Conservation (phyloP, 1,139 yeast genomes). For the Pichia sp. region DNA sequence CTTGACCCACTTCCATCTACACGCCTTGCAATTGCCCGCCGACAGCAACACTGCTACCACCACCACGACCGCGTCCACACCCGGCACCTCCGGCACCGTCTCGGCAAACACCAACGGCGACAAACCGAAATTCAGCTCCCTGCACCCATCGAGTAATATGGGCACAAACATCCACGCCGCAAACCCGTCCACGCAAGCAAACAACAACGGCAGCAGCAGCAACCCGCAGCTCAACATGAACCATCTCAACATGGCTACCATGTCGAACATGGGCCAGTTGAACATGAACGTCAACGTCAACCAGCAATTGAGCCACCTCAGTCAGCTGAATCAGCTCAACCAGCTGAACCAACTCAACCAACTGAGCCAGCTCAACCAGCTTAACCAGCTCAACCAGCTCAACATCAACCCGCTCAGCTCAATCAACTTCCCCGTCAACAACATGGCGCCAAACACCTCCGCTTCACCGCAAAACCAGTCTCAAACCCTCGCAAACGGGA, state of each 20-base stretch:
- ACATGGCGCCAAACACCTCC: neutral
- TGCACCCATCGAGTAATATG: neutral
- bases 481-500: neutral
- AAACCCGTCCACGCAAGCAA: neutral
- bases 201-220: neutral
- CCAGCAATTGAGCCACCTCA: conserved; percentile 5
- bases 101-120: neutral
- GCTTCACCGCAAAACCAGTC: neutral
- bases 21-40: neutral
- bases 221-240: neutral
- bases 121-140: neutral
- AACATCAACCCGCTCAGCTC: conserved; percentile 5
- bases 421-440: conserved; percentile 3
- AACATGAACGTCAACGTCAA: conserved; percentile 3
- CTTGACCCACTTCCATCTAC: conserved; percentile 2
- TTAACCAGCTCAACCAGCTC: neutral
- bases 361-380: conserved; percentile 1
- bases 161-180: neutral
- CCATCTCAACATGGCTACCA: neutral
- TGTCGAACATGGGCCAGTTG: conserved; percentile 1
- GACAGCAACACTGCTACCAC: neutral
- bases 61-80: neutral
- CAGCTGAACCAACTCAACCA: neutral
- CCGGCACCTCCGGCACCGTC: neutral
- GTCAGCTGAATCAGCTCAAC: conserved; percentile 5